These are phyloP conservation scores for Pseudomassariella vexata DNA, from an alignment of 2,329 filamentous ascomycete genomes.

Conservation along the genomic window DNA sequence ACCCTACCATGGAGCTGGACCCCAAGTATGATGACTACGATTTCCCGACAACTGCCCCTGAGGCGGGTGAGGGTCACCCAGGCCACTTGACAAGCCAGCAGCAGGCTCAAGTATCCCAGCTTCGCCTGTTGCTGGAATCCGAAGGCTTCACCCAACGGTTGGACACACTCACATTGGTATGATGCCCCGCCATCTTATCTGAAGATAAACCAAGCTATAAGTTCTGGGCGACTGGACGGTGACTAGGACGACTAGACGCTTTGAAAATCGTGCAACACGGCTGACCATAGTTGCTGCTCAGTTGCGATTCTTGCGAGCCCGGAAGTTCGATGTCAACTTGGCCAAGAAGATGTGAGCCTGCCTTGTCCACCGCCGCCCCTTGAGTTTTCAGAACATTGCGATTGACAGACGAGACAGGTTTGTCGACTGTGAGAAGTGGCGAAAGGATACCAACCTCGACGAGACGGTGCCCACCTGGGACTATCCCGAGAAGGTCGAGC, in stretches of 20 bases:
- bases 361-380: slow-evolving; percentile 10
- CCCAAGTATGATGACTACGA: slow-evolving; percentile 96
- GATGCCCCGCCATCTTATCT: slow-evolving; percentile 20
- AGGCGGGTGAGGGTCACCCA: slow-evolving; percentile 69
- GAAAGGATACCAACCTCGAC: slow-evolving; percentile 79
- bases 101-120: slow-evolving; percentile 82
- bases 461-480: slow-evolving; percentile 75
- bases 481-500: slow-evolving; percentile 76
- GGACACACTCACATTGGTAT: slow-evolving; percentile 86
- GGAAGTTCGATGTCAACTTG: slow-evolving; percentile 85
- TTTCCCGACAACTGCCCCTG: slow-evolving; percentile 74
- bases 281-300: slow-evolving; percentile 30
- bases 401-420: slow-evolving; percentile 68
- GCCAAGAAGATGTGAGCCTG: slow-evolving; percentile 77
- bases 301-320: slow-evolving; percentile 85
- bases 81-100: slow-evolving; percentile 82
- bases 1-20: slow-evolving; percentile 54
- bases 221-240: no score
- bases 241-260: no score
- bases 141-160: slow-evolving; percentile 77
- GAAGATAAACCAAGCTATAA: no score
- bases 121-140: slow-evolving; percentile 78
- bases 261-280: no score
- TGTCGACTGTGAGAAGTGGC: slow-evolving; percentile 83
- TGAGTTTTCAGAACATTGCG: background rate